These are phyloP conservation scores for Dryas drummondii DNA, from an alignment of 306 rosid species.

Conservation along the genomic window DNA sequence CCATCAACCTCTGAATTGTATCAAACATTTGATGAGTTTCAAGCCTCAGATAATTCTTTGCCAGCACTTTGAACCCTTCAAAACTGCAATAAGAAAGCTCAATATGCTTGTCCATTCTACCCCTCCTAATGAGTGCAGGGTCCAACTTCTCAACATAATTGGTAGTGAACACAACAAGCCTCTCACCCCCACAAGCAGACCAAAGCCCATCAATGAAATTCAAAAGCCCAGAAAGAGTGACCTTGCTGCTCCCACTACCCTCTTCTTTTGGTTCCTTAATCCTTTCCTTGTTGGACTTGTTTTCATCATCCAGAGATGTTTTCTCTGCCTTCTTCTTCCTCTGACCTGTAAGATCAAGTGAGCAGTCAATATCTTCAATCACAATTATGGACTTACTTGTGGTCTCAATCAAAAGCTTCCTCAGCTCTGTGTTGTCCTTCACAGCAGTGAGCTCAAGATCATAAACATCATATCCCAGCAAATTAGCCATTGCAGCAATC, in stretches of 20 bases:
- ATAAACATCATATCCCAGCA: constrained; percentile 71
- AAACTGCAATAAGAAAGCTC: constrained; percentile 73
- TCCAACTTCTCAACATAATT: constrained; percentile 86
- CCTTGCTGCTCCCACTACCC: constrained; percentile 49
- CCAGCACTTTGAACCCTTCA: constrained; percentile 71
- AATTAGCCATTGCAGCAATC: constrained; percentile 87
- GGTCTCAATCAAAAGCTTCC: constrained; percentile 84
- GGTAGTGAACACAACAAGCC: constrained; percentile 77
- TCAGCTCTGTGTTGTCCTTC: constrained; percentile 80
- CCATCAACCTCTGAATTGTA: constrained; percentile 22
- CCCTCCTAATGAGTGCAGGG: constrained; percentile 82
- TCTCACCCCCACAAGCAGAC: constrained; percentile 85
- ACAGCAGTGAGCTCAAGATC: constrained; percentile 90
- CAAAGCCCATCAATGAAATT: constrained; percentile 88
- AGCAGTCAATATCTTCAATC: constrained; percentile 87
- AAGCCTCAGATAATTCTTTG: constrained; percentile 59
- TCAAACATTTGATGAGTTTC: constrained; percentile 60
- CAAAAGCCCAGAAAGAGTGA: constrained; percentile 86
- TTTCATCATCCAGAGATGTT: constrained; percentile 43
- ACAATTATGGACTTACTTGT: constrained; percentile 84
- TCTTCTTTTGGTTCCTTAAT: constrained; percentile 61
- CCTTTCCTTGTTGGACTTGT: constrained; percentile 29
- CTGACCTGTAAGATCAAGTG: constrained; percentile 89
- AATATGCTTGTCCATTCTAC: constrained; percentile 86
- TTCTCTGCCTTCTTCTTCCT: constrained; percentile 66